Evolutionary conservation across 2,329 filamentous ascomycete genomes (phyloP).

Genomic region (Parastagonospora nodorum): DNA sequence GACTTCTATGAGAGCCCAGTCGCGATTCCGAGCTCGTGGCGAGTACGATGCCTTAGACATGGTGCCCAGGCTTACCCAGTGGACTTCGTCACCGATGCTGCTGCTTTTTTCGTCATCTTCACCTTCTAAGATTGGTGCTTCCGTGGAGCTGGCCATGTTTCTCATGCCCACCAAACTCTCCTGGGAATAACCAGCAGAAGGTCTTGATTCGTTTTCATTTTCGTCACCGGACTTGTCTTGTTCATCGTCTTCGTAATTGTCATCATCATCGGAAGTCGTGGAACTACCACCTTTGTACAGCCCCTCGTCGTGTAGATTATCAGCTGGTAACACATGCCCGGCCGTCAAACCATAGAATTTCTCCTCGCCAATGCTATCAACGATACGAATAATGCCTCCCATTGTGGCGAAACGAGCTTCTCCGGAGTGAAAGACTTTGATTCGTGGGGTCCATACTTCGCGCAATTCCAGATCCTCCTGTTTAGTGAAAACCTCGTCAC

Average conservation of each 20-base stretch:
- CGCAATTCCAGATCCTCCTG: background rate
- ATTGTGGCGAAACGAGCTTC: background rate
- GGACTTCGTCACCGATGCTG: too few relatives aligned
- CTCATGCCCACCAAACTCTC: too few relatives aligned
- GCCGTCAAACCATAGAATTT: constrained; percentile 5
- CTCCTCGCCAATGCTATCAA: background rate
- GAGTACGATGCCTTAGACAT: constrained; percentile 1
- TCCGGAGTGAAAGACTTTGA: background rate
- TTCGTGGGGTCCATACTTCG: background rate
- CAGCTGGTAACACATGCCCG: background rate
- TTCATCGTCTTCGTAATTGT: background rate
- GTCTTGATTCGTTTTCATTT: too few relatives aligned
- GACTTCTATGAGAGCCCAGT: constrained; percentile 4
- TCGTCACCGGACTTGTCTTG: background rate
- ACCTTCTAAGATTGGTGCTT: too few relatives aligned
- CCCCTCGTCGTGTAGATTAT: background rate
- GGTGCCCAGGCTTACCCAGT: background rate
- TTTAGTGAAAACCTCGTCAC: background rate
- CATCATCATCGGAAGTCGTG: too few relatives aligned
- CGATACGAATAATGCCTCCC: background rate
- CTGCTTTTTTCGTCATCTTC: too few relatives aligned
- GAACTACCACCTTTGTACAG: too few relatives aligned
- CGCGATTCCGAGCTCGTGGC: background rate
- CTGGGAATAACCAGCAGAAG: too few relatives aligned
- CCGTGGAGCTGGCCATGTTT: too few relatives aligned